These are phyloP conservation scores for Xylariaceae sp. DNA, from an alignment of 2,329 filamentous ascomycete genomes.

Conservation along the genomic window DNA sequence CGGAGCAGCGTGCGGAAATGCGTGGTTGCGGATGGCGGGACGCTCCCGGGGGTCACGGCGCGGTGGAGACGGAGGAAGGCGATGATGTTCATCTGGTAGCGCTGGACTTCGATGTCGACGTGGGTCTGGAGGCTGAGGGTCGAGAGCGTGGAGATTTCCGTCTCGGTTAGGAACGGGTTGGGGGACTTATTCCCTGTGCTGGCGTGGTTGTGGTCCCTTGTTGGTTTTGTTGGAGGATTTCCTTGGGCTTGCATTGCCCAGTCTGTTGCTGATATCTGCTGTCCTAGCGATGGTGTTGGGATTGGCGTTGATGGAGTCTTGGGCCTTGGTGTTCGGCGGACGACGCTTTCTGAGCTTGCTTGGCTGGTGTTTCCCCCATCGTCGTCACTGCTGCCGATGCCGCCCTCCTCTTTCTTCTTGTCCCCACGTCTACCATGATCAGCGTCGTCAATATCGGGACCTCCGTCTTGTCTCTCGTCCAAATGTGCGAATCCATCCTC, in stretches of 20 bases:
- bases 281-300: slow-evolving; percentile 6
- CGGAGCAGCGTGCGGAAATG: slow-evolving; percentile 68
- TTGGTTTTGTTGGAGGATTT: neutral
- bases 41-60: slow-evolving; percentile 67
- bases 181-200: neutral
- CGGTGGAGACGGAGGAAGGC: slow-evolving; percentile 85
- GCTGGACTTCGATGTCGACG: slow-evolving; percentile 70
- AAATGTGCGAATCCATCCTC: slow-evolving; percentile 71
- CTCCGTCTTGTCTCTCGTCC: slow-evolving; percentile 47
- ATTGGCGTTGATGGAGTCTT: slow-evolving; percentile 13
- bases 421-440: neutral
- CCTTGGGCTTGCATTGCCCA: slow-evolving; percentile 9
- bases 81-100: slow-evolving; percentile 83
- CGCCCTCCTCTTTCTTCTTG: neutral
- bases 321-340: slow-evolving; percentile 28
- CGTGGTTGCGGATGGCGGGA: slow-evolving; percentile 72
- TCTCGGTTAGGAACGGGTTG: slow-evolving; percentile 31
- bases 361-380: slow-evolving; percentile 8
- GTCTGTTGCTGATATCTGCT: slow-evolving; percentile 8
- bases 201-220: neutral
- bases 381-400: neutral
- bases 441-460: neutral
- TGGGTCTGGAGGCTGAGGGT: slow-evolving; percentile 55
- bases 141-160: slow-evolving; percentile 57
- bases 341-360: slow-evolving; percentile 39